Conservation (phyloP, 2,329 filamentous ascomycete genomes). For the Niveomyces coronatus region DNA sequence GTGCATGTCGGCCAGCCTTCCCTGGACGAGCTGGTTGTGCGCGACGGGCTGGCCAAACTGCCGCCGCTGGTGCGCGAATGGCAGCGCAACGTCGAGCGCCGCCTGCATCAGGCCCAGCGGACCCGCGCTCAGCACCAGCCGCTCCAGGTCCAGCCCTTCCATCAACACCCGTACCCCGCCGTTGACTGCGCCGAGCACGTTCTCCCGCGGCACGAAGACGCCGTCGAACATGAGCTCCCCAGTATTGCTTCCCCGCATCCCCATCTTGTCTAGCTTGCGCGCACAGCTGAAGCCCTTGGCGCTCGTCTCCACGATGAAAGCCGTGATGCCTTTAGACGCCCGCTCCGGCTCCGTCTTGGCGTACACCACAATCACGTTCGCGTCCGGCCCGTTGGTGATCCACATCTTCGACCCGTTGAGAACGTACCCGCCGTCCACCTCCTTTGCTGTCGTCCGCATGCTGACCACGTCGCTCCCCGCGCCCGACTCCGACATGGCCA, state of each 20-base stretch:
- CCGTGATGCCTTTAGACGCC: conserved; percentile 84
- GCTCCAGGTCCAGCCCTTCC: conserved; percentile 91
- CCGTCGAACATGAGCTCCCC: conserved; percentile 86
- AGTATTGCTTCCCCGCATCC: conserved; percentile 95
- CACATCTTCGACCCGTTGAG: conserved; percentile 96
- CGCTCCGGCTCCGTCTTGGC: conserved; percentile 80
- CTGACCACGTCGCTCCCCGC: conserved; percentile 89
- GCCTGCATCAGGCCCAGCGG: conserved; percentile 94
- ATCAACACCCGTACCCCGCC: conserved; percentile 84
- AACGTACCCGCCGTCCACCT: conserved; percentile 73
- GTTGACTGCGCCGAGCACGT: conserved; percentile 71
- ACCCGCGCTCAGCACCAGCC: conserved; percentile 82
- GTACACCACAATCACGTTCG: conserved; percentile 90
- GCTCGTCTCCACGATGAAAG: conserved; percentile 73
- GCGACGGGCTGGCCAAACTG: conserved; percentile 84
- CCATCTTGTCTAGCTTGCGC: conserved; percentile 92
- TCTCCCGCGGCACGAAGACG: conserved; percentile 77
- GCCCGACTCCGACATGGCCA: conserved; percentile 92
- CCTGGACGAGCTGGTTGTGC: conserved; percentile 87
- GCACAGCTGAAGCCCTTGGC: conserved; percentile 72
- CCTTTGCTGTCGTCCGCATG: conserved; percentile 80
- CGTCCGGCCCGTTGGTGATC: conserved; percentile 97
- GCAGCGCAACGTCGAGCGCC: conserved; percentile 71
- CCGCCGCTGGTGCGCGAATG: conserved; percentile 78
- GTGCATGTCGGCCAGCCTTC: conserved; percentile 93